Evolutionary conservation across 2,329 filamentous ascomycete genomes (phyloP), one percentile per base, ranked within the genome.

Genomic region (Aureobasidium musti): DNA sequence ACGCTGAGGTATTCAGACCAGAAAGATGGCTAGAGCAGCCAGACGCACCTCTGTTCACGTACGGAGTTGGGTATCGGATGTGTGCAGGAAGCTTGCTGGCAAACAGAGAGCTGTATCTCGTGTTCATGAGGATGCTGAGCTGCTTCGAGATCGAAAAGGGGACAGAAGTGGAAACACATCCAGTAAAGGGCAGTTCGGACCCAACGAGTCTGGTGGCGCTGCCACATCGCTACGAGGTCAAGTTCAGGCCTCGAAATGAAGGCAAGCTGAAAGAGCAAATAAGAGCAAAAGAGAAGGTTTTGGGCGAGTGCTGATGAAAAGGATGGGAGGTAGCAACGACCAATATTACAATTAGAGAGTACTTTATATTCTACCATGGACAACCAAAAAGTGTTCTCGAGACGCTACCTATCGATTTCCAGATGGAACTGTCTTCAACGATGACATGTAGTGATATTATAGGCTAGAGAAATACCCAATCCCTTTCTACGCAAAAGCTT

Each of bases 61-160:
- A 88, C 67, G 87, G 87, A 0, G 78, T 89, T 11, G 87, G 87
- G 1, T 89, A 88, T 69, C 82, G 87, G 45, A 89, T 89, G 87
- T 89, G 87, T 68, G 86, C 87, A 0, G 87, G 86, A 43, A 86
- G 82, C 1, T 72, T 87, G 45, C 79, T 89, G 2, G 86, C 87
- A 13, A 89, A 89, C 71, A 80, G 87, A 1, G 87, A 89, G 72
- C 78, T 89, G 21, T 89, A 90, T 68, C 79, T 89, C 11, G 80
- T 87, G 13, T 89, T 87, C 72, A 81, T 89, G 76, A 81, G 87
- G 35, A 82, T 86, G 69, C 76, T 89, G 30, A 86, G 83, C 73
- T 84, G 84, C 71, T 88, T 89, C 74, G 82, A 83, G 68, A 82
- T 89, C 65, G 77, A 84, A 63, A 82, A 82, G 68, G 76, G 81